Evolutionary conservation across 1,284 basidiomycete genomes (phyloP).

Genomic region (Sphaerobolus stellatus): DNA sequence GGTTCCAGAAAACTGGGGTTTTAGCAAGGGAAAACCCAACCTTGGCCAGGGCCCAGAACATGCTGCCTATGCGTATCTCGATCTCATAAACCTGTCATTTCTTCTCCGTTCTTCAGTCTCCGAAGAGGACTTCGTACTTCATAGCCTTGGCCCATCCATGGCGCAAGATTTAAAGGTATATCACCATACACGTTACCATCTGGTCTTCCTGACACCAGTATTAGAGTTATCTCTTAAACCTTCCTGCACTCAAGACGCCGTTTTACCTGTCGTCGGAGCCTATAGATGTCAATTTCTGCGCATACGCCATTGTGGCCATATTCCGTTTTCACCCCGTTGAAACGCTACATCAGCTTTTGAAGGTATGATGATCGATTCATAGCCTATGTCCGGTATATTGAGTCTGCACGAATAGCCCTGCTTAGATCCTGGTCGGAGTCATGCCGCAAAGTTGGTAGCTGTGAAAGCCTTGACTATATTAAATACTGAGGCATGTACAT

Average conservation of each 20-base stretch:
- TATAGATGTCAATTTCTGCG: conserved; percentile 73
- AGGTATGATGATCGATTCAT: background rate
- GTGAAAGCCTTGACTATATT: conserved; percentile 64
- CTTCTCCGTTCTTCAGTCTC: background rate
- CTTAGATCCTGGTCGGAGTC: conserved; percentile 72
- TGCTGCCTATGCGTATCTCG: background rate
- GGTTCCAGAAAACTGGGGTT: no score
- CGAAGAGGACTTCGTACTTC: background rate
- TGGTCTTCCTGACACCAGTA: background rate
- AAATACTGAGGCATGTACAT: conserved; percentile 1
- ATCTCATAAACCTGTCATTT: background rate
- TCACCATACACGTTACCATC: background rate
- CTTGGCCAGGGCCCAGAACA: background rate
- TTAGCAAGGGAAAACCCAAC: no score
- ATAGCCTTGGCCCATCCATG: background rate
- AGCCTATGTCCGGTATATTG: conserved; percentile 22
- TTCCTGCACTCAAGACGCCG: conserved; percentile 47
- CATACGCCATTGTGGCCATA: conserved; percentile 70
- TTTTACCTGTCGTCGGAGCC: conserved; percentile 72
- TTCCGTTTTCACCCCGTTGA: conserved; percentile 68
- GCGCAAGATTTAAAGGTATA: background rate
- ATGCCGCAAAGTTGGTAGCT: conserved; percentile 74
- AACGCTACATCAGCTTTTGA: background rate
- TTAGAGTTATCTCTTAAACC: conserved; percentile 41
- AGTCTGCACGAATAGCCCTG: conserved; percentile 60